Conservation (phyloP, 2,329 filamentous ascomycete genomes). For the Ophiostoma sp. region DNA sequence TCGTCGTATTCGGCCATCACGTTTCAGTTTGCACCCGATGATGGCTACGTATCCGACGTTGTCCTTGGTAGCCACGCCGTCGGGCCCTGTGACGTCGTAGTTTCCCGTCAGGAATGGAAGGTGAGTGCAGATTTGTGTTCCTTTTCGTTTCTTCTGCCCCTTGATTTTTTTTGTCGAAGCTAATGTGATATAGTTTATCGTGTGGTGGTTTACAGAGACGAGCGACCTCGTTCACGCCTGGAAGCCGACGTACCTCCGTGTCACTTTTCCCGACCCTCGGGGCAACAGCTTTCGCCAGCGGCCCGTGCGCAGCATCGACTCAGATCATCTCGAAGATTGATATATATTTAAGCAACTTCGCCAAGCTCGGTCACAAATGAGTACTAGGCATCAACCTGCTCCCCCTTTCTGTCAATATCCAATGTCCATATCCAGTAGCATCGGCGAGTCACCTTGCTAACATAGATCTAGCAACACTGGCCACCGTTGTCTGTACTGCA, state of each 20-base stretch:
- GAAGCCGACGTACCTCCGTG: constrained; percentile 16
- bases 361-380: no score
- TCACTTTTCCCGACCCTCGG: constrained; percentile 15
- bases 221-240: constrained; percentile 15
- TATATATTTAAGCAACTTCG: background rate
- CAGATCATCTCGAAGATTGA: background rate
- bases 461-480: no score
- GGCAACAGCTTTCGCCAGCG: constrained; percentile 16
- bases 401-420: no score
- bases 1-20: constrained; percentile 17
- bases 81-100: background rate
- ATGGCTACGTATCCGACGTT: constrained; percentile 18
- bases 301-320: background rate
- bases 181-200: background rate
- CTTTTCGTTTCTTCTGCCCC: background rate
- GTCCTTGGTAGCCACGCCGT: constrained; percentile 15
- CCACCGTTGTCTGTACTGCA: no score
- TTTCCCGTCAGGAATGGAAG: background rate
- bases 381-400: no score
- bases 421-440: no score
- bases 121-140: background rate
- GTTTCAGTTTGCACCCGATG: constrained; percentile 15
- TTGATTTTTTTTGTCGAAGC: background rate
- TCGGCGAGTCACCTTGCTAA: no score
- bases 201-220: constrained; percentile 15